These are phyloP conservation scores for Aspergillus ustus DNA, from an alignment of 2,329 filamentous ascomycete genomes.

Conservation along the genomic window DNA sequence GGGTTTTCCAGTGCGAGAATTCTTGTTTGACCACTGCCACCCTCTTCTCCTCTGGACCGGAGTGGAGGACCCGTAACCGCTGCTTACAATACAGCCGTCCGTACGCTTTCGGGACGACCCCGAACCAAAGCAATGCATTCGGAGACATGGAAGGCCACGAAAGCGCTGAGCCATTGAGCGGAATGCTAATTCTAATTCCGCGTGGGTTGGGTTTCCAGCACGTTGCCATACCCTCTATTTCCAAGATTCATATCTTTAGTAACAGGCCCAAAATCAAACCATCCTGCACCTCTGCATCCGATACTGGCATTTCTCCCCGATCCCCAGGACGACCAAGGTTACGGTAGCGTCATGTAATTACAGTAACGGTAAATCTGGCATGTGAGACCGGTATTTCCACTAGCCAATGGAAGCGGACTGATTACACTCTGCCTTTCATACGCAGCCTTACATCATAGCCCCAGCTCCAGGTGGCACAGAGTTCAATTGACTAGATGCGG, in stretches of 20 bases:
- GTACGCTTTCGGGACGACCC: conserved; percentile 33
- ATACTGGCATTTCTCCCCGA: neutral
- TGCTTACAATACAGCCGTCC: conserved; percentile 37
- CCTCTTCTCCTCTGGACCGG: conserved; percentile 35
- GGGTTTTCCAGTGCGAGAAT: conserved; percentile 38
- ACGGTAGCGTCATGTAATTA: conserved; percentile 6
- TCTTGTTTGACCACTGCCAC: conserved; percentile 28
- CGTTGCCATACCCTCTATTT: neutral
- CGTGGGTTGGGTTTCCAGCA: neutral
- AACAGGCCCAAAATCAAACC: neutral
- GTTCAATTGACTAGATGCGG: neutral
- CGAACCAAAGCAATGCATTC: conserved; percentile 29
- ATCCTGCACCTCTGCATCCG: neutral
- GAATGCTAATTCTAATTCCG: conserved; percentile 8
- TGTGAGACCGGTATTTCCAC: conserved; percentile 25
- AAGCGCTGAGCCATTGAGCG: conserved; percentile 22
- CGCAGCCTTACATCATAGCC: conserved; percentile 22
- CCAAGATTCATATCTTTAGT: neutral
- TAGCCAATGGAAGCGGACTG: conserved; percentile 26
- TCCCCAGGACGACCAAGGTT: conserved; percentile 8
- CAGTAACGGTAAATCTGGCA: conserved; percentile 18
- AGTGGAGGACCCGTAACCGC: conserved; percentile 46
- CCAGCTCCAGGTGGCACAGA: conserved; percentile 3
- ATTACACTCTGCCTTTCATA: conserved; percentile 25
- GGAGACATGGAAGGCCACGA: conserved; percentile 38